Evolutionary conservation across 192 early-diverging fungal species (phyloP).

Genomic region (Podochytrium sp.): DNA sequence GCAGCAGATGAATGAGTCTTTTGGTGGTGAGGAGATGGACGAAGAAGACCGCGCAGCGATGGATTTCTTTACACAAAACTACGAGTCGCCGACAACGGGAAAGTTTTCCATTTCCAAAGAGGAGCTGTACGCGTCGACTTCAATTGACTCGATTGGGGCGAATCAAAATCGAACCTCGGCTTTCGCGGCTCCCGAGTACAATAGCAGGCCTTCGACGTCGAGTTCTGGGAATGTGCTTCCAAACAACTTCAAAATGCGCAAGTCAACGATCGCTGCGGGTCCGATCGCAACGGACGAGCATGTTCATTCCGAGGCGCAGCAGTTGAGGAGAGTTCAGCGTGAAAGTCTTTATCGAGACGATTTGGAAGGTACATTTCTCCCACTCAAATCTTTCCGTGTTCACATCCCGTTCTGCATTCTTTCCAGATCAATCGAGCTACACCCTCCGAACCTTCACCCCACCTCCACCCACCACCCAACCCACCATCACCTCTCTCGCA

Average conservation of each 20-base stretch:
- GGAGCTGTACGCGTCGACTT: conserved; percentile 6
- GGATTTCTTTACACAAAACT: conserved; percentile 18
- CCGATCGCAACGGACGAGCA: conserved; percentile 43
- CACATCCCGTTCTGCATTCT: background rate
- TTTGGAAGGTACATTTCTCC: background rate
- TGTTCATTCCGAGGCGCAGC: background rate
- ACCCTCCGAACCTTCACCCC: background rate
- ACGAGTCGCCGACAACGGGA: background rate
- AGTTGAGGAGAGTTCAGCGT: background rate
- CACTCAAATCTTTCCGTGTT: background rate
- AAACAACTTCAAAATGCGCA: conserved; percentile 48
- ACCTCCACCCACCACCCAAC: background rate
- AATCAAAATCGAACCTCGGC: background rate
- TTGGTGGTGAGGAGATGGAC: background rate
- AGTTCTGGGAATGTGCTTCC: conserved; percentile 30
- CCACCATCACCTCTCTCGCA: background rate
- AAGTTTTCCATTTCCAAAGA: conserved; percentile 23
- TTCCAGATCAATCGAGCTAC: background rate
- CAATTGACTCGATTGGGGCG: background rate
- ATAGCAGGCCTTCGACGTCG: conserved; percentile 21
- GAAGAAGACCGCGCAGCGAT: conserved; percentile 22
- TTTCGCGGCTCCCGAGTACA: background rate
- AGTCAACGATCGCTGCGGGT: conserved; percentile 47
- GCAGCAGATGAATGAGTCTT: background rate
- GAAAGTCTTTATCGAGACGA: background rate